Evolutionary conservation across 1,139 yeast genomes (phyloP), one percentile per base, ranked within the genome.

Genomic region (Saccharomycopsis hybrid): DNA sequence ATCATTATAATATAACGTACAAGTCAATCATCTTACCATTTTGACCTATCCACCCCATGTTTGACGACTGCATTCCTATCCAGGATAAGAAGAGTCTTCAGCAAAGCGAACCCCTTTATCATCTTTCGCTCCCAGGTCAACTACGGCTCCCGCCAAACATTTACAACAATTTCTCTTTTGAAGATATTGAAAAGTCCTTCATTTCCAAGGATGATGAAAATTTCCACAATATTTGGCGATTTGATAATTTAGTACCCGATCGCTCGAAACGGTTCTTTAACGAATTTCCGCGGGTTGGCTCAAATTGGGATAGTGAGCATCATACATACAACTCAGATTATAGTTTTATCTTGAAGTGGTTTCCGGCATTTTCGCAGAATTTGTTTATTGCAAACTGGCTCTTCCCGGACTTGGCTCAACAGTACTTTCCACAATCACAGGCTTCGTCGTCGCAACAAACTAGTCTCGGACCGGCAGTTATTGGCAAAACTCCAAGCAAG

Each of bases 301-400:
- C 49, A 4, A 46, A 49, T 28, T 49, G 52, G 52, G 52, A 49
- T 32, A 31, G 46, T 37, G 49, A 49, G 18, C 52, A 49, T 32
- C 52, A 49, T 28, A 46, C 41, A 11, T 49, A 46, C 36, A 48
- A 44, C 32, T 46, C 50, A 7, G 52, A 49, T 30, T 49, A 37
- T 32, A 37, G 39, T 24, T 46, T 46, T 25, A 41, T 49, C 25
- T 31, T 49, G 24, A 33, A 36, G 25, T 49, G 52, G 52, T 49
- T 49, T 29, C 52, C 52, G 3, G 46, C 43, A 8, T 45, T 49
- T 18, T 37, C 46, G 25, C 52, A 49, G 25, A 49, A 49, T 18
- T 40, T 49, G 11, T 45, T 30, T 24, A 37, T 45, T 8, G 49
- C 27, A n/a, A 27, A 35, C 25, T 49, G 52, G 52, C 25, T 49